Conservation (phyloP, 83 land plant species). For the Picea abies region DNA sequence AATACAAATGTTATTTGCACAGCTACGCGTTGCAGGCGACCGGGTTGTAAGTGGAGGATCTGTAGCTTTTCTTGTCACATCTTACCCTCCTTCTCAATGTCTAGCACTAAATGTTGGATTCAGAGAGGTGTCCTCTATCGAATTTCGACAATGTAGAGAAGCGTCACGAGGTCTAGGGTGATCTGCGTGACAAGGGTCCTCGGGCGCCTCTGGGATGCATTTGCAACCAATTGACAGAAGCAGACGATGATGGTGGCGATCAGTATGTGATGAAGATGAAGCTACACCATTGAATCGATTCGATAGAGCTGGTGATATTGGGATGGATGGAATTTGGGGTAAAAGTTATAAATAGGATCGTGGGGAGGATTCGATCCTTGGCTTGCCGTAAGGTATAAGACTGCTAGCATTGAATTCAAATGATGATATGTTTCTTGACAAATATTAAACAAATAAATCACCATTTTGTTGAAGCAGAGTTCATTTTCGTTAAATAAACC, state of each 20-base stretch:
- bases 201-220: neutral
- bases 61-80: constrained; percentile 26
- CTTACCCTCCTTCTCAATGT: constrained; percentile 41
- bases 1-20: constrained; percentile 19
- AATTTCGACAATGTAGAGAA: constrained; percentile 35
- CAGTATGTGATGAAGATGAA: too few species aligned
- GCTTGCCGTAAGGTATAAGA: too few species aligned
- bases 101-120: constrained; percentile 26
- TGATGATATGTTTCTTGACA: too few species aligned
- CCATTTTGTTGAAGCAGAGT: too few species aligned
- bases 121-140: constrained; percentile 33
- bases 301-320: too few species aligned
- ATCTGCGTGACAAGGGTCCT: neutral
- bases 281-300: too few species aligned
- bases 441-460: too few species aligned
- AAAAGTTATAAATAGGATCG: too few species aligned
- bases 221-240: neutral
- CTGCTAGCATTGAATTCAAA: too few species aligned
- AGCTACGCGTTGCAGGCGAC: constrained; percentile 28
- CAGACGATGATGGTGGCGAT: neutral
- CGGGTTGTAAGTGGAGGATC: constrained; percentile 37
- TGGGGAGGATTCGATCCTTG: too few species aligned
- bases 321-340: too few species aligned
- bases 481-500: too few species aligned
- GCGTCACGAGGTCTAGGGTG: constrained; percentile 18